Base-by-base conservation (phyloP, 202 grass and related monocot species). In the Carex arenaria region DNA sequence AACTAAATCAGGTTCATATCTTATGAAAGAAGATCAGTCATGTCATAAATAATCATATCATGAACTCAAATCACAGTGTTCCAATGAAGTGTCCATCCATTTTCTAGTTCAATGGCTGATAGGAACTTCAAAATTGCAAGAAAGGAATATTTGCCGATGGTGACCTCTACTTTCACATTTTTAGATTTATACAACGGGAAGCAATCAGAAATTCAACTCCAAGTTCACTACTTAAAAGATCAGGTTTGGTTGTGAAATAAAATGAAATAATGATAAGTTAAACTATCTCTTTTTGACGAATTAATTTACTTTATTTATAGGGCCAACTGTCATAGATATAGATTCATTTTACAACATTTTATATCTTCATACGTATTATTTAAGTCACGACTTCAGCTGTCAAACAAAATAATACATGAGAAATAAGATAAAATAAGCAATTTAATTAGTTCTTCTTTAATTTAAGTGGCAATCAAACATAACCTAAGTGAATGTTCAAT, bases 81-180 rank as follows among this genome's bases (percentile, higher is more conserved):
- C 34, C 15, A 19, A 42, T 77, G 28, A 77, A 34, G 32, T 54
- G 42, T 56, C 26, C 26, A 34, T 57, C 72, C 51, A 34, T 32
- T 74, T 28, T 31, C 2, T 55, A 31, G 20, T 54, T 76, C 14
- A 55, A 76, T 8, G 26, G 49, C 5, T 76, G 23, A 32, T 76
- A 76, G 18, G 49, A 76, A 51, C 23, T 76, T 76, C 49, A 54
- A 18, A 76, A 32, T 4, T 76, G 72, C 49, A 76, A 76, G 72
- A 14, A 76, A 76, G 23, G 69, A 72, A 76, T 55, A 76, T 55
- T 76, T 76, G 8, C 17, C 26, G 72, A 76, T 76, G 22, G 51
- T n/a, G 72, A 76, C 72, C 23, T 32, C 47, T 54, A 76, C 20
- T 18, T 14, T 0, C 32, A 56, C 51, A 18, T 56, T 76, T 13